Evolutionary conservation across 805 yeast genomes (phyloP).

Genomic region (Cyberlindnera galapagoensis): DNA sequence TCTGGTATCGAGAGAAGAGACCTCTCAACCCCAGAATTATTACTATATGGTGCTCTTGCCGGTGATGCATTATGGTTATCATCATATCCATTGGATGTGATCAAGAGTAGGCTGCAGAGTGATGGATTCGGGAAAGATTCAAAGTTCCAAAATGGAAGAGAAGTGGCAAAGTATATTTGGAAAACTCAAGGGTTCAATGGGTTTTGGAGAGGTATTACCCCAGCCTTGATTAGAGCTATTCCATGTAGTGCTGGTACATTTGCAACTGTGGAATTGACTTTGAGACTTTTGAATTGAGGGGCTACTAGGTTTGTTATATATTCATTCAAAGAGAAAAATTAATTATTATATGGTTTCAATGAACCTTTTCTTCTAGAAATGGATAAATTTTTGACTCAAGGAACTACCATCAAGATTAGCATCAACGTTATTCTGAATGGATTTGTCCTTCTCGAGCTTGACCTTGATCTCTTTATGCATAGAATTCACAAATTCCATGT

Average conservation of each 20-base stretch:
- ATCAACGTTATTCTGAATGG: conserved; percentile 6
- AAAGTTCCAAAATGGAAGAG: conserved; percentile 35
- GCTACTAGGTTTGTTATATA: too few species aligned
- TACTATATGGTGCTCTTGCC: conserved; percentile 82
- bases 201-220: conserved; percentile 58
- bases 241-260: conserved; percentile 73
- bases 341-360: too few species aligned
- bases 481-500: conserved; percentile 58
- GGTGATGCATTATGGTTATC: conserved; percentile 86
- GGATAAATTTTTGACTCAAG: conserved; percentile 15
- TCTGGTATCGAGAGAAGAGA: conserved; percentile 46
- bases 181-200: conserved; percentile 40
- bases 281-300: conserved; percentile 37
- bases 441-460: conserved; percentile 41
- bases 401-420: conserved; percentile 22
- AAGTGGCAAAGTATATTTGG: conserved; percentile 29
- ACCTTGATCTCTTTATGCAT: conserved; percentile 60
- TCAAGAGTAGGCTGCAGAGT: conserved; percentile 83
- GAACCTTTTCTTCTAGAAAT: conserved; percentile 7
- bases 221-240: conserved; percentile 52
- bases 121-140: conserved; percentile 41
- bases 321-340: too few species aligned
- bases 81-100: conserved; percentile 83
- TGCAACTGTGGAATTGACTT: conserved; percentile 66
- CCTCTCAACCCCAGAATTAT: conserved; percentile 81